Evolutionary conservation across 1,284 basidiomycete species (phyloP).

Genomic region (Cutaneotrichosporon arboriforme): DNA sequence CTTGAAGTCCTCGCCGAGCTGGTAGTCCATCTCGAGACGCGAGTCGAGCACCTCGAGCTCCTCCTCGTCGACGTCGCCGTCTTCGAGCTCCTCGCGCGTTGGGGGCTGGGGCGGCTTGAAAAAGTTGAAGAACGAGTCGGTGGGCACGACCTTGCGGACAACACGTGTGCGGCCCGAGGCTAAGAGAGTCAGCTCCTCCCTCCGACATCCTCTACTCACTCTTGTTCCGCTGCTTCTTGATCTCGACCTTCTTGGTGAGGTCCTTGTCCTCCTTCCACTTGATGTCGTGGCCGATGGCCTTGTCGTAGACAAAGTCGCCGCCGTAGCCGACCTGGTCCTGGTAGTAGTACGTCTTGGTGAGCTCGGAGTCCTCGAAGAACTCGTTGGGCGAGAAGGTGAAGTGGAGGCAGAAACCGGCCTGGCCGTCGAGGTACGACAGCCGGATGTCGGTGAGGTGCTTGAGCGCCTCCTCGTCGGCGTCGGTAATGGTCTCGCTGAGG

Average conservation of each 20-base stretch:
- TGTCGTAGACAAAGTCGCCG: constrained; percentile 94
- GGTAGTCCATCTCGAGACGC: constrained; percentile 93
- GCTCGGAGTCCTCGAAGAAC: constrained; percentile 74
- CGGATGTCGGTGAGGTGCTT: constrained; percentile 65
- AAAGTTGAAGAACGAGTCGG: constrained; percentile 96
- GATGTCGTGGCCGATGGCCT: constrained; percentile 81
- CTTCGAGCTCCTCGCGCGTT: constrained; percentile 62
- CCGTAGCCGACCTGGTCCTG: constrained; percentile 88
- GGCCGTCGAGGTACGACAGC: constrained; percentile 61
- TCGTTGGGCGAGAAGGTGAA: constrained; percentile 81
- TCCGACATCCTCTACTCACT: constrained; percentile 55
- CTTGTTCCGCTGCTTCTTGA: constrained; percentile 99
- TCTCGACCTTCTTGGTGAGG: constrained; percentile 93
- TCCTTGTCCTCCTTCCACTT: constrained; percentile 99
- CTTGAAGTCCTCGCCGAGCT: constrained; percentile 97
- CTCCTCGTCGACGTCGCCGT: constrained; percentile 74
- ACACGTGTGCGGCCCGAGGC: constrained; percentile 89
- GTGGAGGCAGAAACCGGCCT: constrained; percentile 84
- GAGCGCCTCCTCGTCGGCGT: constrained; percentile 72
- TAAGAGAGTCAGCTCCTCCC: constrained; percentile 40
- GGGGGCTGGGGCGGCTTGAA: constrained; percentile 81
- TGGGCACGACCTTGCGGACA: constrained; percentile 78
- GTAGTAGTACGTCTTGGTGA: constrained; percentile 94
- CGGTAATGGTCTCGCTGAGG: constrained; percentile 83
- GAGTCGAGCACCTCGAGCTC: constrained; percentile 85